phyloP scores from a whole-genome alignment of 371 early-diverging fungal species.

The Apophysomyces variabilis region DNA sequence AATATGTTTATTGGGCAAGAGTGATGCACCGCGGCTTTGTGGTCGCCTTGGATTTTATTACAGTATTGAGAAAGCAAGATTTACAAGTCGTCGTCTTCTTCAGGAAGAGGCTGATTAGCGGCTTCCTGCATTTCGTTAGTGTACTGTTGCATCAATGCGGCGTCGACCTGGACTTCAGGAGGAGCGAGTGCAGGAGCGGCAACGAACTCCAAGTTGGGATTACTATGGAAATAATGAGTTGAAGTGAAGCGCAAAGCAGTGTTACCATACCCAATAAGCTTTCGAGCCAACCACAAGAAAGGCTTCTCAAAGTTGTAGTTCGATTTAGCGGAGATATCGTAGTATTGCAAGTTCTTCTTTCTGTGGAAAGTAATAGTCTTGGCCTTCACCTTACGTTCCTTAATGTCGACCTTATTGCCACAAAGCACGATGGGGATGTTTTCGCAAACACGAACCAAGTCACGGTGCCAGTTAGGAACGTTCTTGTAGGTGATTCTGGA shows the following conservation, averaged over 20 bases:
- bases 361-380: constrained; percentile 99
- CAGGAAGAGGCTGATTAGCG: constrained; percentile 86
- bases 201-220: constrained; percentile 95
- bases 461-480: constrained; percentile 99
- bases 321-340: constrained; percentile 99
- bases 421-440: constrained; percentile 99
- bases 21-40: constrained; percentile 1
- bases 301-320: constrained; percentile 99
- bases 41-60: constrained; percentile 6
- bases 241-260: constrained; percentile 12
- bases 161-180: constrained; percentile 93
- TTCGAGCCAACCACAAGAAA: constrained; percentile 99
- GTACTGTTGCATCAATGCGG: constrained; percentile 78
- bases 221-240: constrained; percentile 49
- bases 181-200: constrained; percentile 98
- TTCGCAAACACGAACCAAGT: constrained; percentile 98
- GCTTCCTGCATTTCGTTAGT: constrained; percentile 76
- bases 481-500: constrained; percentile 99
- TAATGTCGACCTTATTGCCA: constrained; percentile 99
- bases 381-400: constrained; percentile 99
- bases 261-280: constrained; percentile 80
- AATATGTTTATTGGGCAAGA: constrained; percentile 4
- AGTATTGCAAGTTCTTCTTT: constrained; percentile 99
- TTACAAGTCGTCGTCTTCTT: constrained; percentile 83
- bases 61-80: constrained; percentile 6